phyloP scores from a whole-genome alignment of 495 filamentous ascomycete genomes.

The Trichoderma erinaceum region DNA sequence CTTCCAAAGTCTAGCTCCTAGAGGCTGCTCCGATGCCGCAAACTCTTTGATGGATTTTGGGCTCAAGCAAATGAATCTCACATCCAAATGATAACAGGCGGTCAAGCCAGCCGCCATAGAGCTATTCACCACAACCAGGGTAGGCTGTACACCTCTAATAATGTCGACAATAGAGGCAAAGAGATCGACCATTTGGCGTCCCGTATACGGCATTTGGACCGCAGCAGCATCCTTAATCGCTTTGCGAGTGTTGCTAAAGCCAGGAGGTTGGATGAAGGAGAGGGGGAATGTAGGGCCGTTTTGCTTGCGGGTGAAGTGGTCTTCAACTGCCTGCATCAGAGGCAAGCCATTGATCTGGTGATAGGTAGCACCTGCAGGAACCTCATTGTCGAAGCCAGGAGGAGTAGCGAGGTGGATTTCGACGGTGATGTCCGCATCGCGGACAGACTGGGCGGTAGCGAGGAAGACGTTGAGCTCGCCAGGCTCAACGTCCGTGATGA shows the following conservation, averaged over 20 bases:
- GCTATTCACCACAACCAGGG: slow-evolving; percentile 44
- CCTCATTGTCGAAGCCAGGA: slow-evolving; percentile 28
- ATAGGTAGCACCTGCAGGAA: neutral
- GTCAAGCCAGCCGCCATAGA: slow-evolving; percentile 46
- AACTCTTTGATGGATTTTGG: slow-evolving; percentile 41
- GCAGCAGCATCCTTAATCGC: neutral
- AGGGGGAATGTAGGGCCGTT: neutral
- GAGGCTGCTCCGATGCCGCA: slow-evolving; percentile 30
- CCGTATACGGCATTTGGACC: slow-evolving; percentile 20
- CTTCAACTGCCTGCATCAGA: neutral
- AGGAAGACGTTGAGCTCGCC: slow-evolving; percentile 52
- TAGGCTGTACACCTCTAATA: slow-evolving; percentile 34
- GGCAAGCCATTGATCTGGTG: neutral
- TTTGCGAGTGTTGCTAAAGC: neutral
- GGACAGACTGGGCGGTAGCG: slow-evolving; percentile 46
- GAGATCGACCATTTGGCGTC: slow-evolving; percentile 12
- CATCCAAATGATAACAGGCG: slow-evolving; percentile 33
- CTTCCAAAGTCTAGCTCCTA: slow-evolving; percentile 35
- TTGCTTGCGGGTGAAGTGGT: neutral
- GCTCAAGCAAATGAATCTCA: slow-evolving; percentile 32
- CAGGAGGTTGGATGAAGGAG: neutral
- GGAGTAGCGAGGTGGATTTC: slow-evolving; percentile 48
- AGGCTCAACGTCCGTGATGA: slow-evolving; percentile 51
- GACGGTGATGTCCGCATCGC: slow-evolving; percentile 35
- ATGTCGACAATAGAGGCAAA: slow-evolving; percentile 23